These are phyloP conservation scores for Ophiostoma tasmaniense DNA, from an alignment of 2,329 filamentous ascomycete genomes.

Conservation along the genomic window DNA sequence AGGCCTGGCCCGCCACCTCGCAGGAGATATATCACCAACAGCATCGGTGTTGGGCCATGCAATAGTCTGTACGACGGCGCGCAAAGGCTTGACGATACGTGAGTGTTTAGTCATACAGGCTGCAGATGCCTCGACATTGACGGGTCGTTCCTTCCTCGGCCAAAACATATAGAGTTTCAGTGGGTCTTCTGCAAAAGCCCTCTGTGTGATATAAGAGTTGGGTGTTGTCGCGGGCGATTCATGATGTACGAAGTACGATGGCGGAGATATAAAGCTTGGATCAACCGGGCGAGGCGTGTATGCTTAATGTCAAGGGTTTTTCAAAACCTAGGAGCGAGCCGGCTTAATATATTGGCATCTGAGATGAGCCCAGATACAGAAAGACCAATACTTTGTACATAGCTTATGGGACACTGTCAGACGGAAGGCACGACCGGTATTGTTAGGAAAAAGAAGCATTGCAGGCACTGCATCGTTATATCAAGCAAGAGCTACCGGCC, in stretches of 20 bases:
- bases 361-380: background rate
- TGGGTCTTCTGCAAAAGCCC: background rate
- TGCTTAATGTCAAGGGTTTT: background rate
- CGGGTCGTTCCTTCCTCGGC: background rate
- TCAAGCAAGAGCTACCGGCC: background rate
- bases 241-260: background rate
- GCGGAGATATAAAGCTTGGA: background rate
- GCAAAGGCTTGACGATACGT: background rate
- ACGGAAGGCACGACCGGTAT: background rate
- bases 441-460: background rate
- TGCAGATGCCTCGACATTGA: background rate
- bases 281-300: background rate
- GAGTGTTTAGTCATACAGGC: background rate
- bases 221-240: background rate
- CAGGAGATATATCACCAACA: background rate
- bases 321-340: background rate
- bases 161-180: background rate
- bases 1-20: background rate
- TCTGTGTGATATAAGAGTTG: background rate
- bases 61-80: background rate
- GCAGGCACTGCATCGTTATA: no score
- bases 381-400: background rate
- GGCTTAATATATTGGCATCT: background rate
- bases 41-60: background rate
- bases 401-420: background rate